These are phyloP conservation scores for Populus deltoides DNA, from an alignment of 345 rosid genomes.

Conservation along the genomic window DNA sequence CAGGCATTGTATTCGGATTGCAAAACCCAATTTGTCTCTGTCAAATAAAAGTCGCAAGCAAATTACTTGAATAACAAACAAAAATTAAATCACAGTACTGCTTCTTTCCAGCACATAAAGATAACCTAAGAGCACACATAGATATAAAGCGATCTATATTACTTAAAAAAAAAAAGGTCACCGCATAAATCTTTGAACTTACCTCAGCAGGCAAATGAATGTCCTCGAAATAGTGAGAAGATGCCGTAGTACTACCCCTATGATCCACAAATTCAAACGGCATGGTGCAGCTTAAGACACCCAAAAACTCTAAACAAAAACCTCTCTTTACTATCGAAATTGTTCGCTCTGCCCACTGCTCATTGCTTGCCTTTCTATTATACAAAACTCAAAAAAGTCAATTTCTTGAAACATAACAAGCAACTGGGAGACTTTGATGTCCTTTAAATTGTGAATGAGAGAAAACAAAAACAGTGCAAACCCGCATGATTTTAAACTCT, in stretches of 20 bases:
- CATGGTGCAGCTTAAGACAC: conserved; percentile 36
- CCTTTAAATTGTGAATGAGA: neutral
- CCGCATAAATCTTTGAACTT: conserved; percentile 1
- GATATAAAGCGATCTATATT: neutral
- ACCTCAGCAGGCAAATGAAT: conserved; percentile 48
- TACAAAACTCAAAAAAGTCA: conserved; percentile 17
- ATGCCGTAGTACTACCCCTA: conserved; percentile 43
- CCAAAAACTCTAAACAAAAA: conserved; percentile 27
- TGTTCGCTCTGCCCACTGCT: conserved; percentile 16
- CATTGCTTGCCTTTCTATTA: conserved; percentile 29
- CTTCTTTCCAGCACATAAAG: neutral
- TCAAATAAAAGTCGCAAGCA: conserved; percentile 25
- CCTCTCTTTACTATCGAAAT: neutral
- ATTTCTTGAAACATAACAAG: conserved; percentile 13
- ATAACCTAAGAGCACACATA: neutral
- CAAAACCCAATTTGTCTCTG: conserved; percentile 73
- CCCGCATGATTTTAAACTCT: neutral
- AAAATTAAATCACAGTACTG: conserved; percentile 1
- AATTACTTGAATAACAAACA: conserved; percentile 18
- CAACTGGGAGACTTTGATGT: neutral
- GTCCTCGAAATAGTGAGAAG: conserved; percentile 50
- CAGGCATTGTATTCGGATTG: conserved; percentile 49
- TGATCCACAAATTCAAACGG: conserved; percentile 67
- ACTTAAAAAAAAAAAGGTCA: neutral
- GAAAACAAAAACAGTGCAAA: neutral